These are phyloP conservation scores for Penicillium pancosmium DNA, from an alignment of 495 filamentous ascomycete genomes.

Conservation along the genomic window DNA sequence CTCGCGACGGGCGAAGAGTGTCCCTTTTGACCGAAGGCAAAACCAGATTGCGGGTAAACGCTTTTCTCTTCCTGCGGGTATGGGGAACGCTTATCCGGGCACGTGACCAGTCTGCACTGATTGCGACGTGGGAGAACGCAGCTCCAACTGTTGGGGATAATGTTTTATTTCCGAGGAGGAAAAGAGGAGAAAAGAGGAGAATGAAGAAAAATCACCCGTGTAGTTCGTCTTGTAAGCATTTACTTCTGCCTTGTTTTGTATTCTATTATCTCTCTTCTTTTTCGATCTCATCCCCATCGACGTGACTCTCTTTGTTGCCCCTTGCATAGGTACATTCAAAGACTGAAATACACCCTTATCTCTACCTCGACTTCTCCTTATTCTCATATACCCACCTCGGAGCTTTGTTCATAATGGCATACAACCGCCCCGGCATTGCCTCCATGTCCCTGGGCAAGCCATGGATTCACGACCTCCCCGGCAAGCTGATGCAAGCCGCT, in stretches of 20 bases:
- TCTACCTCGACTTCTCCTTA: neutral
- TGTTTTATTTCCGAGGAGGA: slow-evolving; percentile 19
- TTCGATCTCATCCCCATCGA: neutral
- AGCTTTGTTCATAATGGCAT: slow-evolving; percentile 28
- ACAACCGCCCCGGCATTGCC: slow-evolving; percentile 56
- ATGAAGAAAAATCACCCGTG: slow-evolving; percentile 5
- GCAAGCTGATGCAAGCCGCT: slow-evolving; percentile 68
- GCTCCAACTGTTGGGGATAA: slow-evolving; percentile 23
- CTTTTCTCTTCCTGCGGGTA: neutral
- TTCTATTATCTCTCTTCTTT: neutral
- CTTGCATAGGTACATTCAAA: neutral
- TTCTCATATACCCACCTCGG: neutral
- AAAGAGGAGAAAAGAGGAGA: neutral
- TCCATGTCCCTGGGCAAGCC: slow-evolving; percentile 77
- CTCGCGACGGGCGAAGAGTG: neutral
- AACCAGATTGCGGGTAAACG: slow-evolving; percentile 18
- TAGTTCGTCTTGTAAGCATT: neutral
- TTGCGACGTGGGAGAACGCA: slow-evolving; percentile 8
- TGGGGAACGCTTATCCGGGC: slow-evolving; percentile 20
- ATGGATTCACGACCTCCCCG: slow-evolving; percentile 61
- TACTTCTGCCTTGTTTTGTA: slow-evolving; percentile 7
- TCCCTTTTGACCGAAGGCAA: slow-evolving; percentile 4
- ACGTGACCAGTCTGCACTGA: slow-evolving; percentile 4
- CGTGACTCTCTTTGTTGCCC: slow-evolving; percentile 1
- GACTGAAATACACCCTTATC: slow-evolving; percentile 1